phyloP scores from a whole-genome alignment of 257 asterid species.

The Apocynum venetum region DNA sequence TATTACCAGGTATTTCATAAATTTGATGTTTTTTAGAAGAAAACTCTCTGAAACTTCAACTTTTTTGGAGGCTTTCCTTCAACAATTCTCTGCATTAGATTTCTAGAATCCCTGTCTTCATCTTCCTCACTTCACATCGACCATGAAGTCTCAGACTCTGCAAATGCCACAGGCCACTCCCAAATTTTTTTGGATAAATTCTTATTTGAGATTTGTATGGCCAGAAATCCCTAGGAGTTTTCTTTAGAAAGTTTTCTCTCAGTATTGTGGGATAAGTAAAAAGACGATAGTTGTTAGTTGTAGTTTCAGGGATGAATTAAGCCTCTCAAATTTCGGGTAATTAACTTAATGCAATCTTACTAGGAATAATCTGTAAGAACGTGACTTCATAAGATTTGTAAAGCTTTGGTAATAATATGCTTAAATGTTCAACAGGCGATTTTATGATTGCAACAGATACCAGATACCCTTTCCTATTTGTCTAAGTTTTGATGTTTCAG shows the following conservation, averaged over 20 bases:
- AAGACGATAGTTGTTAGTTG: not conserved
- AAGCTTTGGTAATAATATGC: not conserved
- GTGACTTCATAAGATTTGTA: not conserved
- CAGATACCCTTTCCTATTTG: not conserved
- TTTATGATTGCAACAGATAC: not conserved
- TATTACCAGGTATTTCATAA: constrained; percentile 70
- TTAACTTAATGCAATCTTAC: not conserved
- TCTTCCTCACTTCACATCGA: not conserved
- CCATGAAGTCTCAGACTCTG: not conserved
- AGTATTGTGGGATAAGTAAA: not conserved
- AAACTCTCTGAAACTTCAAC: not conserved
- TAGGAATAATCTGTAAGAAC: not conserved
- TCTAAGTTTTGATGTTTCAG: constrained; percentile 31
- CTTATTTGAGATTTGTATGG: not conserved
- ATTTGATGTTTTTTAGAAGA: no score
- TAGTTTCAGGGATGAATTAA: no score
- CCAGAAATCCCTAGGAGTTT: not conserved
- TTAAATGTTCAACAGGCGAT: not conserved
- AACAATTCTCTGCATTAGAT: not conserved
- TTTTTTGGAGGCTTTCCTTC: not conserved
- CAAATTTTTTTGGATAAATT: not conserved
- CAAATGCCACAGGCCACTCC: no score
- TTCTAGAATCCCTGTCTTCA: not conserved
- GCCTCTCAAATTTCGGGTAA: no score
- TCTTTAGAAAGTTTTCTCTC: not conserved